phyloP scores from a whole-genome alignment of 345 rosid species.

The Corymbia maculata region DNA sequence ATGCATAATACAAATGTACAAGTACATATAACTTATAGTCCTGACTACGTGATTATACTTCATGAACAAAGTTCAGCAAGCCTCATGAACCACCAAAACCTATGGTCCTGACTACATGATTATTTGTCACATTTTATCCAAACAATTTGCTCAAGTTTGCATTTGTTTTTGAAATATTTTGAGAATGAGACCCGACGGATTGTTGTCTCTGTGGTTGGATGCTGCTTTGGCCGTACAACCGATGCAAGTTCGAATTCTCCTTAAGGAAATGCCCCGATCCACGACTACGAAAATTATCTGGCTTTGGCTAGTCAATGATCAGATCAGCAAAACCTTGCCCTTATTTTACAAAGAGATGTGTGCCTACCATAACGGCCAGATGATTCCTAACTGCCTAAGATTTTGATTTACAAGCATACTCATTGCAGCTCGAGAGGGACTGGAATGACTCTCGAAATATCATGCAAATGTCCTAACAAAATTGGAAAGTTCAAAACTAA shows the following conservation, averaged over 20 bases:
- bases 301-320: too few species aligned
- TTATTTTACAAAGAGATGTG: conserved; percentile 62
- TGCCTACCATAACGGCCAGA: conserved; percentile 55
- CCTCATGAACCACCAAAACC: background rate
- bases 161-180: background rate
- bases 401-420: conserved; percentile 32
- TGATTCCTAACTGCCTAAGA: conserved; percentile 45
- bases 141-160: background rate
- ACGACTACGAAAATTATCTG: background rate
- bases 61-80: too few species aligned
- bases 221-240: background rate
- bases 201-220: background rate
- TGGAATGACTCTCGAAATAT: too few species aligned
- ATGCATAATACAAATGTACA: background rate
- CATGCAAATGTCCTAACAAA: too few species aligned
- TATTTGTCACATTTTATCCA: background rate
- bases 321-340: too few species aligned
- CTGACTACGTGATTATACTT: background rate
- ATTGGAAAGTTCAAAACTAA: too few species aligned
- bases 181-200: background rate
- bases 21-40: background rate
- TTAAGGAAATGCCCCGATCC: background rate
- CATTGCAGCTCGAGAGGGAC: conserved; percentile 10
- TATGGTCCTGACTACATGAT: background rate
- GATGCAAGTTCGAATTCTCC: background rate